A percentile compares a stretch with the other conserved stretches of the same genome.
These are phyloP conservation scores for Escovopsis sp. DNA, from an alignment of 2,329 filamentous ascomycete genomes.

Conservation along the genomic window DNA sequence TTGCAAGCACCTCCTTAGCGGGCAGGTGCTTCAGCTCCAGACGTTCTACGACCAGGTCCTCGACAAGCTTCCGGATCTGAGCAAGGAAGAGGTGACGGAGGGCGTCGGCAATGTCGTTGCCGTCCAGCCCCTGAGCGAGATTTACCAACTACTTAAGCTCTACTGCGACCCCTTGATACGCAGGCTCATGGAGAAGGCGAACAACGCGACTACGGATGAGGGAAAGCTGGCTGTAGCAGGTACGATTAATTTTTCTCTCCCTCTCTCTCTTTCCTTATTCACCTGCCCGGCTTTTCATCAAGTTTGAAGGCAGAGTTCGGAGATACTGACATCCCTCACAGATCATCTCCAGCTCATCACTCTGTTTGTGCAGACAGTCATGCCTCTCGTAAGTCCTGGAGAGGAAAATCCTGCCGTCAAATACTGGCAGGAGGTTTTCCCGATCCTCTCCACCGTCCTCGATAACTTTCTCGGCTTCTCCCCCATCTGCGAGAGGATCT, in stretches of 20 bases:
- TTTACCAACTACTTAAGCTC: conserved; percentile 74
- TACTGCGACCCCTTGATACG: conserved; percentile 87
- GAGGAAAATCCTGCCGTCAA: conserved; percentile 82
- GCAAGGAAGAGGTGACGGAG: conserved; percentile 92
- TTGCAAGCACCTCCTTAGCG: conserved; percentile 73
- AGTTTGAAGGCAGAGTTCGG: background rate
- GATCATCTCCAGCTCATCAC: conserved; percentile 89
- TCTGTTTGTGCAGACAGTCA: conserved; percentile 66
- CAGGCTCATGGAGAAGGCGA: conserved; percentile 73
- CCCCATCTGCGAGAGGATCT: conserved; percentile 85
- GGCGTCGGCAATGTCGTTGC: conserved; percentile 87
- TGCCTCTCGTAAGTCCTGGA: conserved; percentile 56
- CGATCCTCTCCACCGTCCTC: conserved; percentile 70
- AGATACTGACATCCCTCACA: conserved; percentile 16
- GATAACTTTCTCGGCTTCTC: conserved; percentile 76
- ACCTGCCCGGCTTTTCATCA: no score
- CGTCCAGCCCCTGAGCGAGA: conserved; percentile 64
- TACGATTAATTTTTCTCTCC: conserved; percentile 22
- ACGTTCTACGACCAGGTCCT: conserved; percentile 84
- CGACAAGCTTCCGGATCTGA: conserved; percentile 68
- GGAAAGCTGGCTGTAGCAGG: conserved; percentile 75
- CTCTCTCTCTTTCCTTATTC: background rate
- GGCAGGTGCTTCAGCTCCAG: conserved; percentile 74
- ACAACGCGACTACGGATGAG: conserved; percentile 68
- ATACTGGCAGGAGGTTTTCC: conserved; percentile 91